Conservation (phyloP, 163 green algal species). For the Botryococcus braunii region DNA sequence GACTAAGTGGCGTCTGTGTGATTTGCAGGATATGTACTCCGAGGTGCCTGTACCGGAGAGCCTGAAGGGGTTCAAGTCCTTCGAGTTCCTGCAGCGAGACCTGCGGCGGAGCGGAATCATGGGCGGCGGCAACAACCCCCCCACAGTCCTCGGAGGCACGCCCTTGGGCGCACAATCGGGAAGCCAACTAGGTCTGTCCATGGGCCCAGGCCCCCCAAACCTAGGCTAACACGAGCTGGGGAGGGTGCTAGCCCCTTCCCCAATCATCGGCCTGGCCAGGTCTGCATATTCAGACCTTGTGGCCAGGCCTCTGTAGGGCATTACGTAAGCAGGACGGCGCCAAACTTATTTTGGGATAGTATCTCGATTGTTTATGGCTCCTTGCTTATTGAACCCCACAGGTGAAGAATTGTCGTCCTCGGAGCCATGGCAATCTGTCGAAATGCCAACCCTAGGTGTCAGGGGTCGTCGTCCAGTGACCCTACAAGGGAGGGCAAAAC, state of each 20-base stretch:
- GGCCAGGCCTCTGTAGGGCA: too few relatives aligned
- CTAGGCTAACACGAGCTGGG: not conserved
- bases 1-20: not conserved
- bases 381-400: too few relatives aligned
- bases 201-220: not conserved
- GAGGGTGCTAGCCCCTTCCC: not conserved
- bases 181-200: not conserved
- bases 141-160: not conserved
- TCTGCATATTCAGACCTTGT: too few relatives aligned
- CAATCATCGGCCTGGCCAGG: not conserved
- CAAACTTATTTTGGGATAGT: too few relatives aligned
- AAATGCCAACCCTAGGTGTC: too few relatives aligned
- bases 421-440: too few relatives aligned
- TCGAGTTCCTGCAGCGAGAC: slow-evolving; percentile 41
- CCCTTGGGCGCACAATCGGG: not conserved
- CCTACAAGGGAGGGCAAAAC: too few relatives aligned
- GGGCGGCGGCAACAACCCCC: not conserved
- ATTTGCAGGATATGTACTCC: slow-evolving; percentile 58
- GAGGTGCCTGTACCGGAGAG: slow-evolving; percentile 50
- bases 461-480: too few relatives aligned
- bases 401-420: too few relatives aligned
- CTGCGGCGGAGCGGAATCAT: slow-evolving; percentile 10
- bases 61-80: slow-evolving; percentile 43
- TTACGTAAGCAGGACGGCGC: too few relatives aligned
- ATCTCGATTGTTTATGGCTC: too few relatives aligned